A percentile compares a stretch with the other conserved stretches of the same genome.
Evolutionary conservation across 1,284 basidiomycete genomes (phyloP).

Genomic region (Austropuccinia psidii): DNA sequence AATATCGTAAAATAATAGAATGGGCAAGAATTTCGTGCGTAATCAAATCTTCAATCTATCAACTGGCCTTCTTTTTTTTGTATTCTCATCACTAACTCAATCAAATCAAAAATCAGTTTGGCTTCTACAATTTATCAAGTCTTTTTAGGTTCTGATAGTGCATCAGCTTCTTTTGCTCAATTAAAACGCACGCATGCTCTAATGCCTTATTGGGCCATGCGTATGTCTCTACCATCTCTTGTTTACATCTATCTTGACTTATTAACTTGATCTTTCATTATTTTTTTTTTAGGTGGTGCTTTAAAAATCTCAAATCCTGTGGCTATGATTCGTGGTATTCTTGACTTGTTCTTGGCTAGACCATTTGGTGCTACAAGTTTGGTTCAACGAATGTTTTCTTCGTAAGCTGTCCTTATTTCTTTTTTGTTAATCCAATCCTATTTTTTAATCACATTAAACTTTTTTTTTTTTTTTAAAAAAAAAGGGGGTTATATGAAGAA

Average conservation of each 20-base stretch:
- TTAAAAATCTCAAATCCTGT: slow-evolving; percentile 92
- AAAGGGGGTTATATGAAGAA: slow-evolving; percentile 78
- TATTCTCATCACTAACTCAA: slow-evolving; percentile 33
- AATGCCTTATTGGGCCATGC: slow-evolving; percentile 71
- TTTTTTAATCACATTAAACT: slow-evolving; percentile 14
- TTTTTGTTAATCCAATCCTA: neutral
- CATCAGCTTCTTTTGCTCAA: slow-evolving; percentile 76
- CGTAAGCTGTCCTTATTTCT: slow-evolving; percentile 3
- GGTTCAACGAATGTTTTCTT: slow-evolving; percentile 55
- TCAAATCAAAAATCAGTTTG: slow-evolving; percentile 53
- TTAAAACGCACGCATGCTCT: slow-evolving; percentile 89
- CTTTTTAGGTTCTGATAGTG: slow-evolving; percentile 84
- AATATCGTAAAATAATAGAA: slow-evolving; percentile 81
- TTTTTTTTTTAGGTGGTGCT: slow-evolving; percentile 69
- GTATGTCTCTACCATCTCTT: neutral
- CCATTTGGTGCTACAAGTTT: slow-evolving; percentile 91
- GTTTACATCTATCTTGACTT: neutral
- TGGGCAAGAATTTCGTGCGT: slow-evolving; percentile 91
- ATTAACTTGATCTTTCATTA: neutral
- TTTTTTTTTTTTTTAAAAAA: slow-evolving; percentile 74
- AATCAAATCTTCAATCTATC: slow-evolving; percentile 43
- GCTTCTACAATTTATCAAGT: slow-evolving; percentile 94
- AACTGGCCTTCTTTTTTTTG: slow-evolving; percentile 28
- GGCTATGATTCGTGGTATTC: slow-evolving; percentile 81
- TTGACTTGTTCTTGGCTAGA: slow-evolving; percentile 95